These are phyloP conservation scores for Candida saitoana DNA, from an alignment of 805 yeast species.

Conservation along the genomic window DNA sequence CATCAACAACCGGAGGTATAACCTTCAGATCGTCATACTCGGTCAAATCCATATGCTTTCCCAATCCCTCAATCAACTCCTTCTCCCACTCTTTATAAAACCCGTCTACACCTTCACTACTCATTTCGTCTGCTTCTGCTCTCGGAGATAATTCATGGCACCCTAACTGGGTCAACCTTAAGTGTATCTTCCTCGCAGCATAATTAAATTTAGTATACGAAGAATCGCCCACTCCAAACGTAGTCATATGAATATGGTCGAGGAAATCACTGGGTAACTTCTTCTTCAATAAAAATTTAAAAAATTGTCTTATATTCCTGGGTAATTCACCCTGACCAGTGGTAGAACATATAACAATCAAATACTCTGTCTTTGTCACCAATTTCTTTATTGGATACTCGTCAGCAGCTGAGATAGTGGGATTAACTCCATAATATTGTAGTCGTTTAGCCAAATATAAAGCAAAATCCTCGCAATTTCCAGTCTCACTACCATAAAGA, in stretches of 20 bases:
- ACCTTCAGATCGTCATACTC: conserved; percentile 22
- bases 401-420: conserved; percentile 52
- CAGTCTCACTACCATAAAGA: conserved; percentile 89
- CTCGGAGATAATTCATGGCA: conserved; percentile 66
- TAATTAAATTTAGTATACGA: conserved; percentile 84
- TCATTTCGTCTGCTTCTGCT: conserved; percentile 86
- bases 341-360: conserved; percentile 72
- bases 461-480: conserved; percentile 85
- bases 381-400: conserved; percentile 55
- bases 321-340: conserved; percentile 97
- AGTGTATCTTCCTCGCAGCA: conserved; percentile 82
- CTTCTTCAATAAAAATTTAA: conserved; percentile 68
- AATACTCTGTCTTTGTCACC: conserved; percentile 40
- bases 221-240: conserved; percentile 92
- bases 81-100: conserved; percentile 73
- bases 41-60: conserved; percentile 14
- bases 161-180: conserved; percentile 76
- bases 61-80: conserved; percentile 33
- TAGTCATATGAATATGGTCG: conserved; percentile 57
- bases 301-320: conserved; percentile 63
- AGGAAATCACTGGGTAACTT: conserved; percentile 59
- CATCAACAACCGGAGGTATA: conserved; percentile 24
- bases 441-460: conserved; percentile 53
- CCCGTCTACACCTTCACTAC: conserved; percentile 74
- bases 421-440: conserved; percentile 48